A percentile compares a stretch with the other conserved stretches of the same genome.
Conservation (phyloP, 2,329 filamentous ascomycete genomes). For the Pseudogymnoascus sp. region DNA sequence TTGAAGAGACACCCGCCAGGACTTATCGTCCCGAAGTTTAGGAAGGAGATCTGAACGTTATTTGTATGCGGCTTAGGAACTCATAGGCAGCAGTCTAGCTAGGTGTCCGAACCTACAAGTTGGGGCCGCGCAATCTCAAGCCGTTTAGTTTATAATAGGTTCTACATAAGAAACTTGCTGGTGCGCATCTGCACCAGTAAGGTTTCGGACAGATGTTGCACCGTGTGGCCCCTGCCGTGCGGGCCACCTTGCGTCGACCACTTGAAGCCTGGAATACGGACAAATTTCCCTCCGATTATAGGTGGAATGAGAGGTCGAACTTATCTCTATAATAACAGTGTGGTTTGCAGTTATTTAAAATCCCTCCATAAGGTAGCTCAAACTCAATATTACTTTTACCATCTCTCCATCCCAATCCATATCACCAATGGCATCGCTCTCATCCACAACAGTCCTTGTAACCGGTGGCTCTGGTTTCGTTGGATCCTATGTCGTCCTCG, state of each 20-base stretch:
- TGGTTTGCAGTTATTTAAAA: not conserved
- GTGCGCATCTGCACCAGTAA: not conserved
- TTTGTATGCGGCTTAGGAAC: conserved; percentile 19
- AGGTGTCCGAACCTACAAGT: conserved; percentile 19
- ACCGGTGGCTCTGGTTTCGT: conserved; percentile 28
- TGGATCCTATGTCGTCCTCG: conserved; percentile 23
- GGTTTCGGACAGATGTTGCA: not conserved
- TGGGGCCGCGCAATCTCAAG: no score
- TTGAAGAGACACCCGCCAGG: not conserved
- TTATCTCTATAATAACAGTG: not conserved
- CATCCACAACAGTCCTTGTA: conserved; percentile 19
- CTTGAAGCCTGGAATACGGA: not conserved
- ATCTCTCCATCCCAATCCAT: not conserved
- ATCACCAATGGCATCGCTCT: not conserved
- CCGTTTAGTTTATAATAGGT: no score
- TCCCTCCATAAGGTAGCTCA: not conserved
- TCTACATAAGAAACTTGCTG: no score
- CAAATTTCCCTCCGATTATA: not conserved
- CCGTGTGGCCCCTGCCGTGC: not conserved
- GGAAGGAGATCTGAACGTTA: conserved; percentile 19
- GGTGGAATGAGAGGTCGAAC: not conserved
- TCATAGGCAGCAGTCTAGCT: conserved; percentile 24
- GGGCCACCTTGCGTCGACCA: not conserved
- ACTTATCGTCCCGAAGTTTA: conserved; percentile 23
- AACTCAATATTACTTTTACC: not conserved